phyloP scores from a whole-genome alignment of 2,329 filamentous ascomycete species.

The Sphaceloma murrayae region DNA sequence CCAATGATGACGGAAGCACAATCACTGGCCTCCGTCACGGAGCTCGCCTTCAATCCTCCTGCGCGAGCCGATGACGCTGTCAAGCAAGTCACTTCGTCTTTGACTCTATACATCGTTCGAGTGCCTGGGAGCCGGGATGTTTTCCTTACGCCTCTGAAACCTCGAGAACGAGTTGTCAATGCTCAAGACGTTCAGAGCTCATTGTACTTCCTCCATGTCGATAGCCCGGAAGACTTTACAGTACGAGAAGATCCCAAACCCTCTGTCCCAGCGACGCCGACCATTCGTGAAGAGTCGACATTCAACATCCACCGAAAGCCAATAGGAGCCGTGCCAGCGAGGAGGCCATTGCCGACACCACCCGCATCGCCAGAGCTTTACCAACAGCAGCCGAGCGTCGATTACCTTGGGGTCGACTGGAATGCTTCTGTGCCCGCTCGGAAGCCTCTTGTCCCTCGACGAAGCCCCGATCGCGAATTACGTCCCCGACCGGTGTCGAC shows the following conservation, averaged over 20 bases:
- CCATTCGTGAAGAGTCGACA: not conserved
- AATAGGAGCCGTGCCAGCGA: constrained; percentile 3
- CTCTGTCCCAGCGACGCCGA: not conserved
- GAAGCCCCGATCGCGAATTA: constrained; percentile 6
- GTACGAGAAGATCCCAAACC: not conserved
- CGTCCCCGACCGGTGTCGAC: not conserved
- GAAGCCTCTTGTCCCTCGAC: constrained; percentile 9
- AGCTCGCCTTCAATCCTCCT: constrained; percentile 12
- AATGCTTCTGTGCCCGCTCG: not conserved
- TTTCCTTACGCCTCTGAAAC: constrained; percentile 84
- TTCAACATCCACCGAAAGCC: not conserved
- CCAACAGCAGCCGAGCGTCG: not conserved
- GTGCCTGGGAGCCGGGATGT: constrained; percentile 92
- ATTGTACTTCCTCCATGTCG: constrained; percentile 83
- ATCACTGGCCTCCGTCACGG: constrained; percentile 12
- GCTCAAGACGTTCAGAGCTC: constrained; percentile 77
- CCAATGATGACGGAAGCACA: constrained; percentile 11
- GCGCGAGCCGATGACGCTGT: not conserved
- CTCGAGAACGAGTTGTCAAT: constrained; percentile 78
- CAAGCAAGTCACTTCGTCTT: constrained; percentile 39
- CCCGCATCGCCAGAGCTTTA: constrained; percentile 16
- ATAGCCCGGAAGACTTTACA: constrained; percentile 30
- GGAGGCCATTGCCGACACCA: constrained; percentile 20
- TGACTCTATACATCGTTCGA: constrained; percentile 83
- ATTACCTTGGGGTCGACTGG: no score